Conservation (phyloP, 2,329 filamentous ascomycete genomes). For the Blastomyces emzantsi region DNA sequence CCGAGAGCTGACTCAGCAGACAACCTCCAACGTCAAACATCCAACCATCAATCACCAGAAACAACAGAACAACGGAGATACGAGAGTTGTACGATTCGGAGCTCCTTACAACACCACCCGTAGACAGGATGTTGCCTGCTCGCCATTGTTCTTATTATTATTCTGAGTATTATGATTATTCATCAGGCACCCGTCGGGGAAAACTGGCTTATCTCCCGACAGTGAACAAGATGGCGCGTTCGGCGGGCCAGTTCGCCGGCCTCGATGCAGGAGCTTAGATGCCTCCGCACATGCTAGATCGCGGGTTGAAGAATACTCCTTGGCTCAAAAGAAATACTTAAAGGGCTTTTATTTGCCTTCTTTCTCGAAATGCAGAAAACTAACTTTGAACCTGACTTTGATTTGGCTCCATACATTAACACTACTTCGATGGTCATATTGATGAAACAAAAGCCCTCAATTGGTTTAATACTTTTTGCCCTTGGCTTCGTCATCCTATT, state of each 20-base stretch:
- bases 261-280: background rate
- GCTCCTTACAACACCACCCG: too few species aligned
- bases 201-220: background rate
- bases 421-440: background rate
- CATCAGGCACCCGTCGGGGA: background rate
- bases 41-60: too few species aligned
- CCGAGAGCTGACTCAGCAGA: too few species aligned
- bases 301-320: background rate
- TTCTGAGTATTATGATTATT: background rate
- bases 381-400: background rate
- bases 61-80: too few species aligned
- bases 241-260: background rate
- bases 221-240: background rate
- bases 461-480: background rate
- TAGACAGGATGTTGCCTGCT: too few species aligned
- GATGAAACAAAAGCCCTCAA: background rate
- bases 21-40: background rate
- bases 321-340: background rate
- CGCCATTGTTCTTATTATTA: too few species aligned
- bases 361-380: background rate
- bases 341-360: background rate
- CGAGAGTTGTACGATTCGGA: too few species aligned
- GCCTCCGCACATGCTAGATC: background rate
- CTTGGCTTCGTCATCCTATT: too few species aligned
- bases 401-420: background rate